Base-by-base conservation (phyloP, 176 grass and related monocot genomes). In the Hyparrhenia diplandra region DNA sequence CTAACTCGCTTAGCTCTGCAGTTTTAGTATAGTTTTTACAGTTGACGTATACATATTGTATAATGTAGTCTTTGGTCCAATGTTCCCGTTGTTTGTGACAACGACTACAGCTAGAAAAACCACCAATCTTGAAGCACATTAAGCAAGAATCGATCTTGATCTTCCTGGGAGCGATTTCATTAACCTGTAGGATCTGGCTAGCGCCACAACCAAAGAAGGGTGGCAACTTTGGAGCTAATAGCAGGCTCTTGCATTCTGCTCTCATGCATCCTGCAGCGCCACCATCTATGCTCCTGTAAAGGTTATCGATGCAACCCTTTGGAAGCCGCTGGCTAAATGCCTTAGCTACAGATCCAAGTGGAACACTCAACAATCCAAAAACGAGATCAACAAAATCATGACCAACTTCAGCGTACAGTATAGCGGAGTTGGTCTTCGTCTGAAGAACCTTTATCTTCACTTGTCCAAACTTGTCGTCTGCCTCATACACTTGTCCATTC, bases 401-500 rank as follows among this genome's bases (percentile, higher is more conserved):
- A 36, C 71, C 78, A 82, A 61, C 78, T 69, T 87, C 78, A 29
- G 85, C 85, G 17, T 82, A 87, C 47, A 87, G 6, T 5, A 87
- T 1, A 1, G 61, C 30, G 11, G 71, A 51, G 29, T 52, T 76
- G 29, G 46, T 62, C n/a, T 76, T 81, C 2, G 1, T 69, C 71
- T 82, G 71, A 30, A 87, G 39, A 59, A 87, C 4, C 41, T 25
- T 69, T 23, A 82, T 81, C 63, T 69, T 87, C 28, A 87, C 0
- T 2, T 27, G 31, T 0, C 27, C 57, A 10, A 39, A 4, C 21
- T 2, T 59, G 14, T 60, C 46, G 2, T 81, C 49, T 0, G 4
- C 20, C 18, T 75, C 61, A 7, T 16, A 7, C 9, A 13, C 21
- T 47, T 37, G 61, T 28, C 34, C 61, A 6, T 14, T 10, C 9